Percentiles rank a stretch among this genome's conserved stretches.
phyloP scores from a whole-genome alignment of 1,284 basidiomycete genomes.

The Ganoderma resinaceum region DNA sequence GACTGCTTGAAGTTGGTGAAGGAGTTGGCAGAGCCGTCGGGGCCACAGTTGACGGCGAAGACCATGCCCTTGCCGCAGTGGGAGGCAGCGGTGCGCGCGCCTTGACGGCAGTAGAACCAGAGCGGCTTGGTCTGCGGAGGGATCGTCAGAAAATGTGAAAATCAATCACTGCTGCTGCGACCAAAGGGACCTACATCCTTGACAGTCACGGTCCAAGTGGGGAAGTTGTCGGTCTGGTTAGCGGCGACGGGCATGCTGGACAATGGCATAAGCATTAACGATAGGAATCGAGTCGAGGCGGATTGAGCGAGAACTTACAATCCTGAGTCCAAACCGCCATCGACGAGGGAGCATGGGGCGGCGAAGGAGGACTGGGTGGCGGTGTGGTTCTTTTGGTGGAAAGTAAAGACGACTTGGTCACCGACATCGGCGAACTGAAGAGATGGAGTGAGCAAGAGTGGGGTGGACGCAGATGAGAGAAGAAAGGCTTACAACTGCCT shows the following conservation, averaged over 20 bases:
- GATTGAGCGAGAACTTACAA: slow-evolving; percentile 51
- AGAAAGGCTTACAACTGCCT: slow-evolving; percentile 54
- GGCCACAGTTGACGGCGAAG: slow-evolving; percentile 67
- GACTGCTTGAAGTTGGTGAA: slow-evolving; percentile 62
- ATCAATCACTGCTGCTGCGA: slow-evolving; percentile 4
- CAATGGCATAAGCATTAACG: not conserved
- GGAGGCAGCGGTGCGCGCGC: slow-evolving; percentile 42
- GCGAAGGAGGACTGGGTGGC: slow-evolving; percentile 65
- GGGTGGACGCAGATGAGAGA: slow-evolving; percentile 9
- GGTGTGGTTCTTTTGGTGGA: slow-evolving; percentile 62
- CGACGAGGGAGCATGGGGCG: slow-evolving; percentile 54
- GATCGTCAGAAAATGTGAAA: not conserved
- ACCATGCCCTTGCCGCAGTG: slow-evolving; percentile 74
- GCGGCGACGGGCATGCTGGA: slow-evolving; percentile 58
- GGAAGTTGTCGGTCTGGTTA: slow-evolving; percentile 43
- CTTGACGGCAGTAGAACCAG: slow-evolving; percentile 54
- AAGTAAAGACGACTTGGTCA: slow-evolving; percentile 67
- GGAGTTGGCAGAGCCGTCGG: slow-evolving; percentile 57
- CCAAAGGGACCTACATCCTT: slow-evolving; percentile 41
- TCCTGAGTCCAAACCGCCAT: slow-evolving; percentile 62
- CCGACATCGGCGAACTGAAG: slow-evolving; percentile 54
- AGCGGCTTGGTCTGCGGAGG: slow-evolving; percentile 43
- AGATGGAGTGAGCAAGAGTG: slow-evolving; percentile 8
- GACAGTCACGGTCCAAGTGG: slow-evolving; percentile 45
- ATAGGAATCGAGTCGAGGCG: not conserved